phyloP scores from a whole-genome alignment of 495 filamentous ascomycete genomes.

The Cladorrhinum samala region DNA sequence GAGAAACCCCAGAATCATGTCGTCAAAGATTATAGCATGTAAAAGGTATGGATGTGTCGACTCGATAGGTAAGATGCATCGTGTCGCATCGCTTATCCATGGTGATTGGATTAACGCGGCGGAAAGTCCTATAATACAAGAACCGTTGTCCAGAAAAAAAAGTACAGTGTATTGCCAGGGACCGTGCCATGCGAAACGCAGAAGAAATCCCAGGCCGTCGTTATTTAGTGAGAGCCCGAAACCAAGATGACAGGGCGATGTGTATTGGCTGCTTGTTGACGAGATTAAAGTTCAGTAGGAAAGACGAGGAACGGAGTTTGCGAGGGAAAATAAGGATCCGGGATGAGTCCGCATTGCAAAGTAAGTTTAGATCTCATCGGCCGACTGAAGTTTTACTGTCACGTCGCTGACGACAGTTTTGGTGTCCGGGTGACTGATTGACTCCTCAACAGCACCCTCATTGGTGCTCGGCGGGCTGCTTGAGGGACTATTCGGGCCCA shows the following conservation, averaged over 20 bases:
- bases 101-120: no score
- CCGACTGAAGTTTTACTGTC: not conserved
- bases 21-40: not conserved
- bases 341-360: no score
- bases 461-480: constrained; percentile 57
- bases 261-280: not conserved
- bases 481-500: constrained; percentile 58
- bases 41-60: not conserved
- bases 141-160: no score
- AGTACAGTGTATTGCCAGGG: no score
- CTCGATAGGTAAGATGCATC: no score
- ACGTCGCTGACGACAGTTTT: not conserved
- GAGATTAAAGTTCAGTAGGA: not conserved
- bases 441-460: constrained; percentile 46
- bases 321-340: no score
- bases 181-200: no score
- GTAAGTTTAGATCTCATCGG: constrained; percentile 1
- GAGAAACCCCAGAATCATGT: not conserved
- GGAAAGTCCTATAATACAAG: no score
- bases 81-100: no score
- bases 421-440: constrained; percentile 1
- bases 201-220: no score
- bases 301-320: not conserved
- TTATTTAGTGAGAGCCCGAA: no score
- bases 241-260: no score